Conservation (phyloP, 2,329 filamentous ascomycete genomes). For the Hypoxylon sp. region DNA sequence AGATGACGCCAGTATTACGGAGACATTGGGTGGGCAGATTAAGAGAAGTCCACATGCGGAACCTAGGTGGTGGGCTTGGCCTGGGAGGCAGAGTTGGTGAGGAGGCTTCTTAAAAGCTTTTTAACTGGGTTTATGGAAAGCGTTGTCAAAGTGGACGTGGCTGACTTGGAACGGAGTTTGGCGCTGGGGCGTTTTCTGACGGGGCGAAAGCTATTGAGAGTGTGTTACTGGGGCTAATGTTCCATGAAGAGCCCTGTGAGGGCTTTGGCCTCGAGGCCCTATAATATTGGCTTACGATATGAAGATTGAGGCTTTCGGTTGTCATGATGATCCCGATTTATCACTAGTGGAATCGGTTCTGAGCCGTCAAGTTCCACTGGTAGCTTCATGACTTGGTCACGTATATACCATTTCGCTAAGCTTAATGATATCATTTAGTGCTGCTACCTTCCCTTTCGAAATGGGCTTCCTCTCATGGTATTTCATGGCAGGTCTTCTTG, state of each 20-base stretch:
- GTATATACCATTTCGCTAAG: conserved; percentile 35
- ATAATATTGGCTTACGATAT: conserved; percentile 10
- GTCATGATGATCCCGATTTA: conserved; percentile 10
- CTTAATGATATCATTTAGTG: conserved; percentile 25
- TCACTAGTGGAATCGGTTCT: conserved; percentile 4
- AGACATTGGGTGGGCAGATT: conserved; percentile 69
- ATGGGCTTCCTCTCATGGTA: neutral
- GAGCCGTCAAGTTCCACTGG: conserved; percentile 6
- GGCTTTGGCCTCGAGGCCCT: conserved; percentile 16
- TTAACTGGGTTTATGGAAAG: conserved; percentile 1
- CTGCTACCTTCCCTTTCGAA: neutral
- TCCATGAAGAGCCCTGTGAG: neutral
- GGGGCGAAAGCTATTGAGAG: conserved; percentile 9
- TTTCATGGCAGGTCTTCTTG: neutral
- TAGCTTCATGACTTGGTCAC: conserved; percentile 9
- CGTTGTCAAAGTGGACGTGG: neutral
- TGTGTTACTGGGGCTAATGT: conserved; percentile 3
- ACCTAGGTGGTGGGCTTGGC: conserved; percentile 51
- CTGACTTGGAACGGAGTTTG: conserved; percentile 23
- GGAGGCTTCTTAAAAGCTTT: conserved; percentile 44
- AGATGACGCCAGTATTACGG: conserved; percentile 67
- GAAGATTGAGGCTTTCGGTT: conserved; percentile 16
- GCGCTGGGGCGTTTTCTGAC: conserved; percentile 24
- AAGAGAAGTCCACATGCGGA: conserved; percentile 61
- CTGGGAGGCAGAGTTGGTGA: conserved; percentile 51